Conservation (phyloP, 1,139 yeast species). For the Torulaspora globosa region DNA sequence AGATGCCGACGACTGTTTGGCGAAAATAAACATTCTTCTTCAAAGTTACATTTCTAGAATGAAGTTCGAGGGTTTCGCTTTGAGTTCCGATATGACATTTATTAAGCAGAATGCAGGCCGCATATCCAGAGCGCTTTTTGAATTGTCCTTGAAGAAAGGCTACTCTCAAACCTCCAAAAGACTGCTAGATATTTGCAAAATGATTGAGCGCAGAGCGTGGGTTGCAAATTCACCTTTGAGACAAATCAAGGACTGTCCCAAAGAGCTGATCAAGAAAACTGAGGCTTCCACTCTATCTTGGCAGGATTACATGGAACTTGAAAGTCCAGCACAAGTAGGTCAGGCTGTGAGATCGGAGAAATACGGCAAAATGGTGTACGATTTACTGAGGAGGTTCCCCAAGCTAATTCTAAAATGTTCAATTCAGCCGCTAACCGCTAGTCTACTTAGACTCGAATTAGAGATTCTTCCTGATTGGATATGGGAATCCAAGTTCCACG, state of each 20-base stretch:
- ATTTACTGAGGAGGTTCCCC: constrained; percentile 70
- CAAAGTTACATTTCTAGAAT: constrained; percentile 82
- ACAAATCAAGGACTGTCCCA: constrained; percentile 68
- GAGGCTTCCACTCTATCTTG: constrained; percentile 85
- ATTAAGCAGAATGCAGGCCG: constrained; percentile 93
- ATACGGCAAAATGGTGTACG: constrained; percentile 58
- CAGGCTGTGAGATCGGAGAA: constrained; percentile 74
- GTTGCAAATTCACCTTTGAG: constrained; percentile 77
- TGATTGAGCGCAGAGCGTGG: constrained; percentile 85
- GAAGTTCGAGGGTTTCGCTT: constrained; percentile 79
- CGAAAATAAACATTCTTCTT: constrained; percentile 74
- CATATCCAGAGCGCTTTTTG: constrained; percentile 77
- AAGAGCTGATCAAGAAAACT: constrained; percentile 63
- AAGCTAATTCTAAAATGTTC: constrained; percentile 52
- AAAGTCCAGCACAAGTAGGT: constrained; percentile 69
- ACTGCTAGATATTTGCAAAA: constrained; percentile 65
- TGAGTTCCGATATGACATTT: constrained; percentile 90
- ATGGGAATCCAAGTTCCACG: constrained; percentile 69
- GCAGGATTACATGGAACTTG: constrained; percentile 55
- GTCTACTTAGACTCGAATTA: constrained; percentile 60
- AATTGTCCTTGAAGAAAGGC: constrained; percentile 62
- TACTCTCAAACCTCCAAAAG: constrained; percentile 67
- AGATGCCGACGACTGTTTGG: constrained; percentile 61
- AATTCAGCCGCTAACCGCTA: constrained; percentile 73
- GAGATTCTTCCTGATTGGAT: constrained; percentile 68